These are phyloP conservation scores for Moringa oleifera DNA, from an alignment of 345 rosid species.

Conservation along the genomic window DNA sequence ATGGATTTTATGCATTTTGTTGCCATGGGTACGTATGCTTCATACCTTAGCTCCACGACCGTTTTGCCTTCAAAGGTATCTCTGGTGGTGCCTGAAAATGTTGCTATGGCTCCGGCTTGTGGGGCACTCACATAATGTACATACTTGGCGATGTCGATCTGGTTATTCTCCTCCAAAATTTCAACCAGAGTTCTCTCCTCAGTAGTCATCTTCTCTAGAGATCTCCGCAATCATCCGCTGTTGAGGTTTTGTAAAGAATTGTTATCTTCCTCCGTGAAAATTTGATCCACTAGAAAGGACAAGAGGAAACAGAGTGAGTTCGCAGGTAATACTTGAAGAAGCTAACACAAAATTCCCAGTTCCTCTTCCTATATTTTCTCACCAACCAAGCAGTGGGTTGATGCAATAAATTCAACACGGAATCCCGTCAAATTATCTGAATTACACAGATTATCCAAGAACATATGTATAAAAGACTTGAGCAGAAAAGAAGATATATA, in stretches of 20 bases:
- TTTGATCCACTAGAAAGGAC: not conserved
- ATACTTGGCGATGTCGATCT: conserved; percentile 53
- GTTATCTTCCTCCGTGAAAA: not conserved
- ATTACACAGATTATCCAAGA: too few relatives aligned
- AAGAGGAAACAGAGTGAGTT: too few relatives aligned
- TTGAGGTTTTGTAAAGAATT: too few relatives aligned
- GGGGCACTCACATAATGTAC: conserved; percentile 59
- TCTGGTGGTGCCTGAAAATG: conserved; percentile 72
- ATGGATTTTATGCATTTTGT: conserved; percentile 47
- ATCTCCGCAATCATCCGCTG: not conserved
- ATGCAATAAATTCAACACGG: too few relatives aligned
- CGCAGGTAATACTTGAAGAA: too few relatives aligned
- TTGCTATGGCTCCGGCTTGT: conserved; percentile 63
- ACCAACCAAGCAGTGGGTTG: too few relatives aligned
- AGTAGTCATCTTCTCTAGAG: conserved; percentile 28
- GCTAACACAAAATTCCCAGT: too few relatives aligned
- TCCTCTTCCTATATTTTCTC: too few relatives aligned
- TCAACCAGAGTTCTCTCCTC: conserved; percentile 57
- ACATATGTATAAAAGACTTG: too few relatives aligned
- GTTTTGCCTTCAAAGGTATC: conserved; percentile 75
- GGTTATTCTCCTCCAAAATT: conserved; percentile 55
- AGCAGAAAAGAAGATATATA: too few relatives aligned
- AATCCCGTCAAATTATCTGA: too few relatives aligned
- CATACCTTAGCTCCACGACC: conserved; percentile 76
- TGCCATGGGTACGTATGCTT: conserved; percentile 92